Evolutionary conservation across 176 grass and related monocot species (phyloP), one percentile per base, ranked within the genome.

Genomic region (Neostapfia colusana): DNA sequence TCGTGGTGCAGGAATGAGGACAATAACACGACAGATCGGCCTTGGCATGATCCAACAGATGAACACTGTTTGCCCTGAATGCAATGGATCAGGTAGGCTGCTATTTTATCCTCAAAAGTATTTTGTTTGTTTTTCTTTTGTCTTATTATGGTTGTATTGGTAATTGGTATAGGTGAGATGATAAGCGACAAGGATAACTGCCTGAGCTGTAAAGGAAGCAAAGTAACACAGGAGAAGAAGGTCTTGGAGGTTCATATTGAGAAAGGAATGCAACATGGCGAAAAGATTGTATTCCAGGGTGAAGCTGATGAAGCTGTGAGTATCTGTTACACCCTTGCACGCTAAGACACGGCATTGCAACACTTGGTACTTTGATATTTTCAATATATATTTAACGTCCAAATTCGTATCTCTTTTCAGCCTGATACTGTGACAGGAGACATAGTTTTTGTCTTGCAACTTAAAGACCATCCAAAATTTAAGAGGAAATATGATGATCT

Each of bases 1-100:
- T 18, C 96, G 76, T 63, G 92, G 96, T 64, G 76, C 62, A 61
- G 92, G 92, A 82, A 85, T 99, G 87, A 92, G 85, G 41, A 92
- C 73, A 25, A 83, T 95, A 76, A 99, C 89, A 73, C 79, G 92
- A 77, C 92, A 92, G 70, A 90, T 99, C 12, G 96, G 96, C 73
- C 75, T 65, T 74, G 96, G 92, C 83, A 99, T 99, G 96, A 99
- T 99, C 74, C 96, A 95, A 85, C 89, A 90, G 73, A 99, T 99
- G 96, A 85, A 95, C 42, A 70, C 87, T 83, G 71, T 90, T 63
- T 99, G 95, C 60, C 61, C 91, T 83, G 96, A 95, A 53, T 99
- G 96, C 89, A 90, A 72, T 75, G 96, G 96, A 64, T 31, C 89
- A 86, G 91, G 95, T 94, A 78, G 69, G 54, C 37, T 49, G 28